phyloP scores from a whole-genome alignment of 164 flowering plant species.

The Santalum album region DNA sequence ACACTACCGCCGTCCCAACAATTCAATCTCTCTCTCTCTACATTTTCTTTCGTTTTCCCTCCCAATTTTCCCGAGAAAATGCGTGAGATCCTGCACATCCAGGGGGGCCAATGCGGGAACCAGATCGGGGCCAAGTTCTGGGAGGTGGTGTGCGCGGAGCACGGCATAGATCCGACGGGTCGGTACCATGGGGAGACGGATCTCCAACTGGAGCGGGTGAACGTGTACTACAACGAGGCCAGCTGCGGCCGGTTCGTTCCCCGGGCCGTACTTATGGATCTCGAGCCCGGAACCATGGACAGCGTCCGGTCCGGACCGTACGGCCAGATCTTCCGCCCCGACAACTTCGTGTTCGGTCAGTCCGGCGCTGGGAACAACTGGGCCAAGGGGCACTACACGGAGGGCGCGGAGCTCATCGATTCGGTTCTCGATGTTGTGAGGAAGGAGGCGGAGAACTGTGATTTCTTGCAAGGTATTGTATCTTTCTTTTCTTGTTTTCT shows the following conservation, averaged over 20 bases:
- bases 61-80: constrained; percentile 12
- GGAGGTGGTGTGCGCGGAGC: constrained; percentile 44
- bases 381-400: constrained; percentile 45
- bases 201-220: constrained; percentile 38
- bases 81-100: constrained; percentile 45
- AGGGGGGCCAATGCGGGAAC: constrained; percentile 50
- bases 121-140: constrained; percentile 50
- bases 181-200: constrained; percentile 32
- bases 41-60: not conserved
- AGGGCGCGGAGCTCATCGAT: constrained; percentile 41
- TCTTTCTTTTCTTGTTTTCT: too few species aligned
- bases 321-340: constrained; percentile 42
- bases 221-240: constrained; percentile 49
- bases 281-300: constrained; percentile 51
- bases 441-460: constrained; percentile 43
- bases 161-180: constrained; percentile 41
- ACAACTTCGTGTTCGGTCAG: constrained; percentile 41
- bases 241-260: constrained; percentile 45
- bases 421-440: constrained; percentile 42
- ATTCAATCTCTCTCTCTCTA: not conserved
- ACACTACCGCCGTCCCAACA: too few species aligned
- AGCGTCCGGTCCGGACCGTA: constrained; percentile 37
- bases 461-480: constrained; percentile 30
- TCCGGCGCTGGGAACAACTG: constrained; percentile 44
- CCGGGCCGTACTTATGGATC: constrained; percentile 44